Base-by-base conservation (phyloP, 176 grass and related monocot species). In the Tuctoria greenei region DNA sequence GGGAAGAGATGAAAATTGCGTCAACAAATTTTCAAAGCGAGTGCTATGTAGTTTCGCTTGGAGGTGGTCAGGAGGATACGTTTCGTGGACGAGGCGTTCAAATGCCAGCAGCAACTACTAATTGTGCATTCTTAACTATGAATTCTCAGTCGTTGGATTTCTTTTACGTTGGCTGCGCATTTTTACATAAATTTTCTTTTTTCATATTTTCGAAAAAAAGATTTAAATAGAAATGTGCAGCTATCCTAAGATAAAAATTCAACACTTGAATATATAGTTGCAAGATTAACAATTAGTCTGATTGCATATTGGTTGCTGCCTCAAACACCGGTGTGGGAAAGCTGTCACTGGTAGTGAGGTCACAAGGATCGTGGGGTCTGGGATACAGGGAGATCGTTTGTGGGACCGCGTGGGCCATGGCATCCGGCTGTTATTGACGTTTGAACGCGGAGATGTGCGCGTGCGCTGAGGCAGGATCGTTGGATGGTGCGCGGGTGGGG, bases 21-120 rank as follows among this genome's bases (percentile, higher is more conserved):
- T 47, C 81, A 50, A 59, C 12, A 40, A 61, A 70, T 70, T 88
- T 80, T 65, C 64, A 84, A 88, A 74, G 69, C 52, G 69, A 46
- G 31, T n/a, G 14, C 59, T 61, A 41, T 36, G 59, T 44, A 68
- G 37, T 74, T 74, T 68, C 46, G 75, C 36, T 60, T 20, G 54
- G 50, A 18, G 23, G 79, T 18, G 31, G 67, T 7, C 66, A 18
- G 20, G 21, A 20, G 41, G 46, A 46, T 7, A 52, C 58, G 44
- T 16, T 71, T 57, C 3, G 70, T 71, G 76, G 7, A 84, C 70
- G 16, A 12, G 56, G 86, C 12, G 63, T 74, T 74, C 5, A 37
- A 61, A 25, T n/a, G n/a, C n/a, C n/a, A n/a, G n/a, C n/a, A n/a
- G n/a, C n/a, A n/a, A n/a, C n/a, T n/a, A n/a, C n/a, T n/a, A n/a